Percentiles rank a stretch among this genome's conserved stretches.
Evolutionary conservation across 2,329 filamentous ascomycete species (phyloP).

Genomic region (Leptographium galeiforme): DNA sequence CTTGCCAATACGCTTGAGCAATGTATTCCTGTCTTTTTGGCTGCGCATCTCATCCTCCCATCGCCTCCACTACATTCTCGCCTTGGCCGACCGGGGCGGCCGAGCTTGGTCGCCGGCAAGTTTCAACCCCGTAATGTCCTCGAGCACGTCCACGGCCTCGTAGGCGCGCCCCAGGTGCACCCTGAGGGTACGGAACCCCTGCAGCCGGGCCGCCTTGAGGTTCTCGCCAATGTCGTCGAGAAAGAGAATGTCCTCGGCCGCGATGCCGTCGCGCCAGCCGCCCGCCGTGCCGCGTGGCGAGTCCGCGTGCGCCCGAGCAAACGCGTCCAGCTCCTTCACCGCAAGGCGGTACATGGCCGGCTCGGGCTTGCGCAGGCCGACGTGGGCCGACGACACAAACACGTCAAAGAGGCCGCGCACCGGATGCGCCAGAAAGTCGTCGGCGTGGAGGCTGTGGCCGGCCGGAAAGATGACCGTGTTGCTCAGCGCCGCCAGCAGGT

Average conservation of each 20-base stretch:
- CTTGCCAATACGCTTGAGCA: background rate
- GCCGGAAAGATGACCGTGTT: constrained; percentile 83
- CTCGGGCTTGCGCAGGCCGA: constrained; percentile 80
- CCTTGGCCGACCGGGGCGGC: constrained; percentile 18
- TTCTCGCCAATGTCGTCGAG: constrained; percentile 93
- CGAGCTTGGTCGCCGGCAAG: constrained; percentile 42
- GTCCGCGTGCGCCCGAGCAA: constrained; percentile 37
- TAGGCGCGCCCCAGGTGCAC: constrained; percentile 65
- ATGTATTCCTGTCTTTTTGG: too few relatives aligned
- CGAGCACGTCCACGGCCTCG: constrained; percentile 72
- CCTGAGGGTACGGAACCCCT: constrained; percentile 74
- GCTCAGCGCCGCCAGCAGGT: constrained; percentile 68
- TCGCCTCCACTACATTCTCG: constrained; percentile 27
- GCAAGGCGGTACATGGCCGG: constrained; percentile 67
- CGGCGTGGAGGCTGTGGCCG: constrained; percentile 51
- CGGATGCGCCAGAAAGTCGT: constrained; percentile 38
- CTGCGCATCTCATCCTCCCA: too few relatives aligned
- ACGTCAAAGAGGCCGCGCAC: constrained; percentile 65
- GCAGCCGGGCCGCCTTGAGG: constrained; percentile 59
- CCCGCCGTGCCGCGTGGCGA: constrained; percentile 22
- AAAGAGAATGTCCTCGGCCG: constrained; percentile 62
- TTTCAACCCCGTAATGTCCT: constrained; percentile 56
- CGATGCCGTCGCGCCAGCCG: constrained; percentile 39
- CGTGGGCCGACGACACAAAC: constrained; percentile 75
- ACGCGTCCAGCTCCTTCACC: constrained; percentile 50